These are phyloP conservation scores for Zygotorulaspora danielsina DNA, from an alignment of 805 yeast species.

Conservation along the genomic window DNA sequence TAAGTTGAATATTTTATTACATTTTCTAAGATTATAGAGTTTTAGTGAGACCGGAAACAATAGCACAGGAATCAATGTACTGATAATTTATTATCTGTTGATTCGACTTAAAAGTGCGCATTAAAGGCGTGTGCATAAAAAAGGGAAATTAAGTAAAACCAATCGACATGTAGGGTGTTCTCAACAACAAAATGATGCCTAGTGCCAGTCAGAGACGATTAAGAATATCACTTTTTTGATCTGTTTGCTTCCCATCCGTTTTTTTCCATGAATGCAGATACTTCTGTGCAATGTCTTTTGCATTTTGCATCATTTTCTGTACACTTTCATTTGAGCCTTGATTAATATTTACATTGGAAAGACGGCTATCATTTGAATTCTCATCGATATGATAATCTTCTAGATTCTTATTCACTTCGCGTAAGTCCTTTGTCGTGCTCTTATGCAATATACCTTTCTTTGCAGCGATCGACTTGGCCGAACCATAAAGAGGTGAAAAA, in stretches of 20 bases:
- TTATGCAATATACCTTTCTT: conserved; percentile 17
- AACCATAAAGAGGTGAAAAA: conserved; percentile 31
- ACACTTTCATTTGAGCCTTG: conserved; percentile 18
- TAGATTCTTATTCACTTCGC: conserved; percentile 14
- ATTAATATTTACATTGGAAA: conserved; percentile 3
- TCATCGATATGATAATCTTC: conserved; percentile 15
- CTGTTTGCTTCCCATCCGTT: conserved; percentile 11
- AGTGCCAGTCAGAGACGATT: not conserved
- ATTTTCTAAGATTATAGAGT: too few relatives aligned
- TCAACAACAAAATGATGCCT: too few relatives aligned
- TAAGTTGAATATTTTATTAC: too few relatives aligned
- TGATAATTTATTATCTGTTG: too few relatives aligned
- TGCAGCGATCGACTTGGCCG: conserved; percentile 25
- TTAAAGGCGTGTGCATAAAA: too few relatives aligned
- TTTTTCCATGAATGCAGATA: conserved; percentile 27
- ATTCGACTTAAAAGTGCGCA: too few relatives aligned
- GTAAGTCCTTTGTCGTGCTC: conserved; percentile 7
- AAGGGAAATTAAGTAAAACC: too few relatives aligned
- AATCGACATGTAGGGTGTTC: too few relatives aligned
- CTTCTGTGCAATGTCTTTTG: conserved; percentile 24
- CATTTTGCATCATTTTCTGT: conserved; percentile 25
- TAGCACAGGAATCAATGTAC: too few relatives aligned
- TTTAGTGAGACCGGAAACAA: too few relatives aligned
- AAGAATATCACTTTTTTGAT: not conserved
- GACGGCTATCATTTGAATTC: conserved; percentile 1